phyloP scores from a whole-genome alignment of 345 rosid species.

The Heritiera fomes region DNA sequence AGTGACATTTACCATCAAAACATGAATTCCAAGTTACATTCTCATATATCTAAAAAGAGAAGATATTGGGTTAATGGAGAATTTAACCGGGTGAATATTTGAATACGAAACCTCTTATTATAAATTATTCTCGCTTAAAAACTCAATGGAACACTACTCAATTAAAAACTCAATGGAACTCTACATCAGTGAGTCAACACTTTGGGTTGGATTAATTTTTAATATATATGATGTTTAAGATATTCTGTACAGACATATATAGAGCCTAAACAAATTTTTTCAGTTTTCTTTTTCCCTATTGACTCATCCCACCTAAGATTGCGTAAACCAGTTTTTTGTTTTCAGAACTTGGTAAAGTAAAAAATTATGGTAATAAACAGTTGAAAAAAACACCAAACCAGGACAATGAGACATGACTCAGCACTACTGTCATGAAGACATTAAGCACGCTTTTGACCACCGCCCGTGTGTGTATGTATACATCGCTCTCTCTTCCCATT shows the following conservation, averaged over 20 bases:
- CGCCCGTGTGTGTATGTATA: not conserved
- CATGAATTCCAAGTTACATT: not conserved
- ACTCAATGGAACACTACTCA: too few relatives aligned
- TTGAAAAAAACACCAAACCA: not conserved
- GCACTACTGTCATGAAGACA: not conserved
- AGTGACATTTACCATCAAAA: not conserved
- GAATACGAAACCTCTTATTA: too few relatives aligned
- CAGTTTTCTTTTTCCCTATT: not conserved
- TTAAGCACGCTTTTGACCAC: conserved; percentile 17
- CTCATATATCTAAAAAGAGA: not conserved
- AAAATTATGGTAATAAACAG: conserved; percentile 1
- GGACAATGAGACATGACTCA: not conserved
- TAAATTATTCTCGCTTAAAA: too few relatives aligned
- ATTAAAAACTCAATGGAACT: too few relatives aligned
- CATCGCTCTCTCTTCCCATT: not conserved
- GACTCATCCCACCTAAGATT: not conserved
- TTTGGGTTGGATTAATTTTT: not conserved
- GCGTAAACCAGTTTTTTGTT: not conserved
- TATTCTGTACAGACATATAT: not conserved
- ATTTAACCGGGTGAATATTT: too few relatives aligned
- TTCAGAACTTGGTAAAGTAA: not conserved
- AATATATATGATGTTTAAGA: not conserved
- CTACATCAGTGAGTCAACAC: too few relatives aligned
- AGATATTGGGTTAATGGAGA: not conserved
- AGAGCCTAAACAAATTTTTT: not conserved